Evolutionary conservation across 2,329 filamentous ascomycete species (phyloP), one percentile per base, ranked within the genome.

Genomic region (Talaromyces sp.): DNA sequence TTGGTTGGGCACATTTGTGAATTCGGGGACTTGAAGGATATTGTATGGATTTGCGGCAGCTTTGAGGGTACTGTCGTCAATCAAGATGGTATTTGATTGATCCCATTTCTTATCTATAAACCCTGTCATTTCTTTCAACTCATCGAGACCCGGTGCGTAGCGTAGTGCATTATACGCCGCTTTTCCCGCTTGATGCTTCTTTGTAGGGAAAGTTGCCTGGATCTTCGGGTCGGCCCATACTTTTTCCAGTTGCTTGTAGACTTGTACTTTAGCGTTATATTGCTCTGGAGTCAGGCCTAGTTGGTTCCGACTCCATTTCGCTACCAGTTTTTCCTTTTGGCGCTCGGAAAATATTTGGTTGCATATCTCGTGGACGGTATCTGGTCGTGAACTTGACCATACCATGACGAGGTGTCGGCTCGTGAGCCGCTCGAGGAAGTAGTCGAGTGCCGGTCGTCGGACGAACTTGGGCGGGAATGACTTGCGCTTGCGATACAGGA

Each of bases 11-110:
- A 70, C 78, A 39, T 69, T 70, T 19, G 66, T 72, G 68, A 94
- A 97, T 72, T 95, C 91, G 0, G 91, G 89, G 21, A 97, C 81
- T 63, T 86, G 78, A 9, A 97, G 75, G 21, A 94, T 80, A 66
- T 97, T 97, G 75, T 84, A 83, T 0, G 94, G 94, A 72, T 99
- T 90, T 57, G 82, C 87, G 25, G 84, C 80, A 0, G 87, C 92
- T 77, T 97, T 99, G 67, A 92, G 81, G 1, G 75, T 66, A 31
- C 87, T 89, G 74, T 97, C 94, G 65, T 99, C 94, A 39, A 97
- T 85, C 25, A 99, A 79, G 6, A 97, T 81, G 0, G 94, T 97
- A 72, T 97, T 96, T 53, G 81, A 81, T 74, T 96, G 91, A 65
- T 86, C 82, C 88, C 91, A 97, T 0, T 64, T 70, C 13, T 67